Conservation (phyloP, 2,329 filamentous ascomycete species). For the Talaromyces marneffei region DNA sequence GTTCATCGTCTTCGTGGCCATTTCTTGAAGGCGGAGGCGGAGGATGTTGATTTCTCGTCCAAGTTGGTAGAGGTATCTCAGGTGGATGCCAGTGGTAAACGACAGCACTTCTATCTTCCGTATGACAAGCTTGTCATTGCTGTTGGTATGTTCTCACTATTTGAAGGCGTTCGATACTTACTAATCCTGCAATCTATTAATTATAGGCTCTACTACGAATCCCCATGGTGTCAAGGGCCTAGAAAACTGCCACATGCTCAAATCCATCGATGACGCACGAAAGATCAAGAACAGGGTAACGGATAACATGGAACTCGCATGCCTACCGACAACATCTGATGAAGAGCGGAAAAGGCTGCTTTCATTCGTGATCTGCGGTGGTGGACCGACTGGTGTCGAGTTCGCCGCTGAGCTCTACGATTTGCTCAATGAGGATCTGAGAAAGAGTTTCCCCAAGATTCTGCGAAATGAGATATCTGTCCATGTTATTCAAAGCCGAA, state of each 20-base stretch:
- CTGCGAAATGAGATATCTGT: slow-evolving; percentile 97
- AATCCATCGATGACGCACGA: slow-evolving; percentile 88
- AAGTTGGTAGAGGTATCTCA: slow-evolving; percentile 86
- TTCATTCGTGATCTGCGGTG: slow-evolving; percentile 93
- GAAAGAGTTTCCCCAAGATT: slow-evolving; percentile 74
- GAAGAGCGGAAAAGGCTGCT: slow-evolving; percentile 80
- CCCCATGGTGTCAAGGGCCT: slow-evolving; percentile 92
- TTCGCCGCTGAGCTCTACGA: slow-evolving; percentile 96
- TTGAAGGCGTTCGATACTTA: too few relatives aligned
- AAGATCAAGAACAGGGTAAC: slow-evolving; percentile 83
- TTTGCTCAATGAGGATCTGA: slow-evolving; percentile 90
- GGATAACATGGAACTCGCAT: slow-evolving; percentile 82
- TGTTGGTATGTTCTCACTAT: slow-evolving; percentile 52
- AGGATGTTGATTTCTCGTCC: slow-evolving; percentile 84
- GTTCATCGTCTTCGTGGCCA: slow-evolving; percentile 73
- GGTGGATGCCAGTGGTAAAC: slow-evolving; percentile 62
- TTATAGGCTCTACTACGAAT: slow-evolving; percentile 72
- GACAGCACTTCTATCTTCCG: slow-evolving; percentile 80
- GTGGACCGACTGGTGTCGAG: slow-evolving; percentile 93
- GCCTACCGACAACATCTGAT: slow-evolving; percentile 85
- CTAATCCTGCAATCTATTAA: slow-evolving; percentile 9
- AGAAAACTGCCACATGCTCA: slow-evolving; percentile 89
- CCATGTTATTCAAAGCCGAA: slow-evolving; percentile 88
- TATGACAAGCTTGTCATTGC: slow-evolving; percentile 95
- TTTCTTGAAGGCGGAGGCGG: slow-evolving; percentile 80